Percentiles rank a stretch among this genome's conserved stretches.
phyloP scores from a whole-genome alignment of 179 eudicot genomes.

The Amaranthus tricolor region DNA sequence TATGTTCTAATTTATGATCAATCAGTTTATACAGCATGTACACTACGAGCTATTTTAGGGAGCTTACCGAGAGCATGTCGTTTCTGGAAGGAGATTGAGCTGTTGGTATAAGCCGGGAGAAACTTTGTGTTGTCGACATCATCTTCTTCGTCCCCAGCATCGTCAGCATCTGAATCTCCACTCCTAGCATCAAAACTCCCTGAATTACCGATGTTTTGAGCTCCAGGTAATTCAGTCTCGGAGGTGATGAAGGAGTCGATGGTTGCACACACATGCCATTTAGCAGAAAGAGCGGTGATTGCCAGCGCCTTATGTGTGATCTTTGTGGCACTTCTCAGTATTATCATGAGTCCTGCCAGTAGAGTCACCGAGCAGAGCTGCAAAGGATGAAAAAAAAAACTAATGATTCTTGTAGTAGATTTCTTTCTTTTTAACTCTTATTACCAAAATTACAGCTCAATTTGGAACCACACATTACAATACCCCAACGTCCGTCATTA shows the following conservation, averaged over 20 bases:
- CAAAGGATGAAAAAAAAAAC: background rate
- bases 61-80: constrained; percentile 86
- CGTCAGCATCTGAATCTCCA: constrained; percentile 52
- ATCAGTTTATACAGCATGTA: background rate
- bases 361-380: constrained; percentile 81
- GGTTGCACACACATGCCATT: constrained; percentile 93
- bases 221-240: constrained; percentile 48
- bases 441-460: background rate
- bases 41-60: background rate
- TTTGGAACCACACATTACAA: no score
- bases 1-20: no score
- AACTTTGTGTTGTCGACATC: constrained; percentile 68
- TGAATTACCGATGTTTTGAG: constrained; percentile 22
- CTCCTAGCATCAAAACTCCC: constrained; percentile 10
- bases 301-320: constrained; percentile 93
- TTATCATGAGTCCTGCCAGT: constrained; percentile 68
- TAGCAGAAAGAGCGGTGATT: constrained; percentile 76
- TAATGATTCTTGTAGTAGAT: background rate
- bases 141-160: constrained; percentile 75
- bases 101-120: constrained; percentile 62
- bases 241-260: constrained; percentile 58
- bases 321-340: constrained; percentile 76
- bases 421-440: background rate
- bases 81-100: constrained; percentile 84
- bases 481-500: no score